phyloP scores from a whole-genome alignment of 345 rosid species.

The Physaria fendleri region DNA sequence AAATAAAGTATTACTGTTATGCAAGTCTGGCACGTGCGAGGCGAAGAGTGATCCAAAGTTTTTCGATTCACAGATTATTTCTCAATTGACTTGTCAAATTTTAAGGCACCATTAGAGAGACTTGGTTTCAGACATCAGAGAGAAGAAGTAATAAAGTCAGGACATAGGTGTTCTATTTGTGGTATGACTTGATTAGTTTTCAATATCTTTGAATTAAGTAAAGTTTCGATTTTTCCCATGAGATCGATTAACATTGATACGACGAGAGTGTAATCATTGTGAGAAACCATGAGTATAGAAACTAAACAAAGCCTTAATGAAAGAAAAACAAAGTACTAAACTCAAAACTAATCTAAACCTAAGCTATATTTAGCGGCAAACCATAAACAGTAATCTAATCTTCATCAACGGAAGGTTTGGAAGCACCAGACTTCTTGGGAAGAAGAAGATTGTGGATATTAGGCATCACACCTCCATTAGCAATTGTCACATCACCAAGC shows the following conservation, averaged over 20 bases:
- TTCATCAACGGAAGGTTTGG: constrained; percentile 50
- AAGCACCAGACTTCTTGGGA: constrained; percentile 72
- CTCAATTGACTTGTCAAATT: no score
- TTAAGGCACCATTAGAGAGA: no score
- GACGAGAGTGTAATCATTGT: no score
- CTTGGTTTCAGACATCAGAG: constrained; percentile 68
- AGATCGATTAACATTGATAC: neutral
- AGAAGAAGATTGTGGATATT: constrained; percentile 89
- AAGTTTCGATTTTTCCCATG: neutral
- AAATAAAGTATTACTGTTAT: neutral
- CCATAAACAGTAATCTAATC: constrained; percentile 24
- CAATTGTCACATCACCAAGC: constrained; percentile 84
- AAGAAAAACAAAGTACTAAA: neutral
- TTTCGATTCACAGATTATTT: no score
- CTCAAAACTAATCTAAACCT: neutral
- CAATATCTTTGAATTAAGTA: neutral
- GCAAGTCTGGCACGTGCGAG: constrained; percentile 25
- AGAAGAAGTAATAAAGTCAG: constrained; percentile 41
- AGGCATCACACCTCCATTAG: constrained; percentile 95
- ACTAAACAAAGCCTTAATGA: neutral
- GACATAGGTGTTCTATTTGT: neutral
- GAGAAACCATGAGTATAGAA: no score
- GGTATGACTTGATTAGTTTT: neutral
- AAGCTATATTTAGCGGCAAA: neutral
- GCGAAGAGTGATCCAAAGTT: no score